Evolutionary conservation across 2,329 filamentous ascomycete species (phyloP), one percentile per base, ranked within the genome.

Genomic region (Aulographum hederae): DNA sequence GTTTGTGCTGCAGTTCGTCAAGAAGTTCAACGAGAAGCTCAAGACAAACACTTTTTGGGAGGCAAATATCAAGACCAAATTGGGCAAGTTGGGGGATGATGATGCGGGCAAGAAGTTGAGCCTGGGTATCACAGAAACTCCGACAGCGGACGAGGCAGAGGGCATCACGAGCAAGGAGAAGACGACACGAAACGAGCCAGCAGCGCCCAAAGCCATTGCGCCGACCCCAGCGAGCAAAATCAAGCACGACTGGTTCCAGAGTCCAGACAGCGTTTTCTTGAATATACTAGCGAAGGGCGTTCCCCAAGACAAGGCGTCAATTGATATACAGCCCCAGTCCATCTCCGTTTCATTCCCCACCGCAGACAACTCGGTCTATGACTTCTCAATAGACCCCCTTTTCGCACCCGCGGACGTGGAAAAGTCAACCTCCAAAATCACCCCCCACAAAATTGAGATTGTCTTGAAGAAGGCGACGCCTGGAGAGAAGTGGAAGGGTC

Each of bases 371-470:
- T 57, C 62, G 4, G 63, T 67, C 26, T 78, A 68, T 40, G 63
- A 69, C 37, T 74, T 69, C 45, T 63, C 61, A 1, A 63, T 82
- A 27, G 63, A 73, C 13, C 72, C 78, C 4, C 67, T 86, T 3
- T 82, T 65, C 49, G 69, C 65, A 11, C 49, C 64, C 6, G 72
- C 92, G 42, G 66, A 79, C 32, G 52, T 69, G 0, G 44, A 61
- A 2, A 53, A 62, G 19, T 81, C 71, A 14, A 74, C 62, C 28
- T 69, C 60, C 41, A 66, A 61, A 1, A 67, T 91, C 33, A 75
- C 78, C 26, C 63, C 76, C 2, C 81, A 73, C 45, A 93, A 93
- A 50, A 64, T 92, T 33, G 84, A 92, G 50, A 58, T 93, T 23
- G 65, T 59, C 8, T 63, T 93, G 12, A 64, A 63, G 37, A 93